Percentiles rank a stretch among this genome's conserved stretches.
Conservation (phyloP, 2,329 filamentous ascomycete genomes). For the Hypocrella siamensis region DNA sequence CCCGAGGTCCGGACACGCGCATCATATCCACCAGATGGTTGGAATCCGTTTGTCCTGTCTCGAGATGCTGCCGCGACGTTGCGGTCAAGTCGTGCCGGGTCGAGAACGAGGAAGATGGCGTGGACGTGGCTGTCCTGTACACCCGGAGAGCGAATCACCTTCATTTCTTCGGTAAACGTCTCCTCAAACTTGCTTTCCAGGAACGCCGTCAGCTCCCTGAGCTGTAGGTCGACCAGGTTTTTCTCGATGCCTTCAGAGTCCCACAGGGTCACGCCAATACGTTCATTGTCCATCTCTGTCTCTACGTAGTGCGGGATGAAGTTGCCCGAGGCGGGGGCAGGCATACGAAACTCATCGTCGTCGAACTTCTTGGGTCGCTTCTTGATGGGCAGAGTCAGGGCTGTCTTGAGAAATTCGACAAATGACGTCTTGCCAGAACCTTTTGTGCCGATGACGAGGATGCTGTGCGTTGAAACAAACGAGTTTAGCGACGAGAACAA, state of each 20-base stretch:
- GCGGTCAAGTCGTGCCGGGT: constrained; percentile 70
- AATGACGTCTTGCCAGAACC: constrained; percentile 92
- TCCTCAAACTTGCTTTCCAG: constrained; percentile 98
- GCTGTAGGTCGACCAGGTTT: constrained; percentile 84
- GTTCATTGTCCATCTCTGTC: constrained; percentile 84
- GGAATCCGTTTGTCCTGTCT: constrained; percentile 33
- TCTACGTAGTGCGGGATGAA: constrained; percentile 86
- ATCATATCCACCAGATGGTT: constrained; percentile 28
- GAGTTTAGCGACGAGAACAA: not conserved
- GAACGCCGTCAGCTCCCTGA: constrained; percentile 82
- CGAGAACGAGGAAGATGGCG: constrained; percentile 81
- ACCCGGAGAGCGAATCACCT: constrained; percentile 83
- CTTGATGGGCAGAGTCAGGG: constrained; percentile 67
- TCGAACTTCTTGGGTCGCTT: constrained; percentile 47
- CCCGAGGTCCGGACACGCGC: constrained; percentile 34
- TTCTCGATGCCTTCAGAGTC: constrained; percentile 92
- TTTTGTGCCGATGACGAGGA: constrained; percentile 78
- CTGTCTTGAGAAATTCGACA: constrained; percentile 83
- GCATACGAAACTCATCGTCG: constrained; percentile 42
- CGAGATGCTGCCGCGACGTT: constrained; percentile 58
- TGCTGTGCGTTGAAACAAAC: constrained; percentile 31
- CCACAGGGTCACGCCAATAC: constrained; percentile 87
- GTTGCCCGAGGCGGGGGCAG: constrained; percentile 41
- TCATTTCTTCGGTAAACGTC: constrained; percentile 94
- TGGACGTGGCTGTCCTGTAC: constrained; percentile 95